Base-by-base conservation (phyloP, 2,329 filamentous ascomycete genomes). In the Penicillium brasilianum region DNA sequence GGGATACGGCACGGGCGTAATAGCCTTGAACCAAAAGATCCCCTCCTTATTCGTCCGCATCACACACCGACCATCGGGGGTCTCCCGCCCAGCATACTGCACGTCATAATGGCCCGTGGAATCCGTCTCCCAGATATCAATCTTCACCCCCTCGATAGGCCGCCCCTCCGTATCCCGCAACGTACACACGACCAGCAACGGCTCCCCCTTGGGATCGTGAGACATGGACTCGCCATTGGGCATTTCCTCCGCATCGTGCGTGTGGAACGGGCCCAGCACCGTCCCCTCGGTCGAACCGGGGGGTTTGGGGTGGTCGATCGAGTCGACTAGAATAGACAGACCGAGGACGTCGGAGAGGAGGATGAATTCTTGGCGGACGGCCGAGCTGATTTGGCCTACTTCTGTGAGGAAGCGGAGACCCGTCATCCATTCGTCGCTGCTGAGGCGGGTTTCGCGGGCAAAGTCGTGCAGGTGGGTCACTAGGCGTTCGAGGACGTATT, bases 101-200 rank as follows among this genome's bases (percentile, higher is more conserved):
- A 94, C 90, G 72, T 95, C 91, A 73, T 95, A 95, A 71, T 88
- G 87, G 10, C 91, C 91, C n/a, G 86, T 86, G 60, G 85, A 88
- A 74, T 94, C 91, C 9, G 91, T 92, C 78, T 94, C 91, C 91
- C 91, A 95, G 66, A 95, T 88, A 75, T 95, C 91, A 63, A 94
- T 84, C 72, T 88, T 91, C 32, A 88, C 90, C 50, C 81, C 86
- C 1, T 78, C 64, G 32, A 95, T 81, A 0, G 91, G 88, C 1
- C 80, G 81, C 0, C 90, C 90, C 0, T 77, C 43, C 0, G 85
- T 86, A 73, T 92, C 89, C 64, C 84, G 86, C 59, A 94, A 80
- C 0, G 83, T 89, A 80, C 91, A 93, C n/a, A 92, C 73, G 4
- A 90, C 89, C 14, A 94, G 83, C 65, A 91, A 84, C 0, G 89